Base-by-base conservation (phyloP, 345 rosid species). In the Excoecaria agallocha region DNA sequence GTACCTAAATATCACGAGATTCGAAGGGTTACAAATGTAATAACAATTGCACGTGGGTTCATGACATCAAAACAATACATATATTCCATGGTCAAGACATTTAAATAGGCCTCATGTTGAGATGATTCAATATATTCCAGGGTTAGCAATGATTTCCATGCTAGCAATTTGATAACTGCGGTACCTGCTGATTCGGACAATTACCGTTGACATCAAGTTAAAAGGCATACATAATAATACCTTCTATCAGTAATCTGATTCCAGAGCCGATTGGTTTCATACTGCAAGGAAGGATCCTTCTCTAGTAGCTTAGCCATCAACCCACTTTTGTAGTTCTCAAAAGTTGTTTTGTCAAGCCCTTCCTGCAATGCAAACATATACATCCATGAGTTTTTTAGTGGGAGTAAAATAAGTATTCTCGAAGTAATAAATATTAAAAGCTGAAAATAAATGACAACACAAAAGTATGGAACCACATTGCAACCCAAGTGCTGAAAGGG, bases 231-330 rank as follows among this genome's bases (percentile, higher is more conserved):
- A 37, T 4, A 7, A 66, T 30, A 45, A 68, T 87, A 95, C 97
- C 98, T 95, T 83, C 86, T 88, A 79, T 95, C 97, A 46, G 80
- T 76, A 66, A 95, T 90, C 84, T 95, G 98, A 85, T 85, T 78
- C 99, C 99, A 95, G 58, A 84, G 79, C 68, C 97, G 88, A 83
- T 87, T 84, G 58, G 97, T 86, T 80, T 95, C 96, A 43, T 90
- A 87, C 62, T 82, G 68, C 67, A 95, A 88, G 50, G 96, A 95
- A 22, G 94, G 94, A 79, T 95, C 98, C 79, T 91, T 95, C 77
- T 92, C 94, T 87, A 93, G 84, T 69, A 95, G 85, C 80, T 84
- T 93, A 22, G 92, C 90, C 71, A 84, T 78, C 84, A 95, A 71
- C 75, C 99, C 99, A 77, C 86, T 86, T 81, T 73, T 85, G 77